Evolutionary conservation across 2,329 filamentous ascomycete species (phyloP).

Genomic region (Diaporthe amygdali): DNA sequence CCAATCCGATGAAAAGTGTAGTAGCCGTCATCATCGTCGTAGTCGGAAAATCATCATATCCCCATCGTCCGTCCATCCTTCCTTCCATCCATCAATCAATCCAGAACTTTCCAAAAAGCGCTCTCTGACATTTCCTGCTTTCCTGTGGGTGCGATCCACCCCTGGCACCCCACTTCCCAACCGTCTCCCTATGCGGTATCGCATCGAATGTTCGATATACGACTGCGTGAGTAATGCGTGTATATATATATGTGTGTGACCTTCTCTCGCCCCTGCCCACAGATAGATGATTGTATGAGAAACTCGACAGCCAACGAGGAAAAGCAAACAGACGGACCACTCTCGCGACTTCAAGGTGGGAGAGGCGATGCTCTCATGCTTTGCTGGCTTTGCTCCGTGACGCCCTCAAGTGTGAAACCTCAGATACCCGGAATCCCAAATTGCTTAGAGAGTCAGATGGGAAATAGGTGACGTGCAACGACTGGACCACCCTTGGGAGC

Average conservation of each 20-base stretch:
- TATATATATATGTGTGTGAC: not conserved
- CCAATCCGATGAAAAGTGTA: not conserved
- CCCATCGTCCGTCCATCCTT: not conserved
- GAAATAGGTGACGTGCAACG: not conserved
- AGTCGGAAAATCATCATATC: not conserved
- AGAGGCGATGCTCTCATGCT: constrained; percentile 10
- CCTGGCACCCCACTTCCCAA: not conserved
- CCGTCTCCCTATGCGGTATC: not conserved
- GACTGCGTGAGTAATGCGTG: not conserved
- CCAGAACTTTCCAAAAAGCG: constrained; percentile 3
- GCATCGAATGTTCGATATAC: not conserved
- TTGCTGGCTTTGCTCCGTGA: constrained; percentile 16
- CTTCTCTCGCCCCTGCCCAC: not conserved
- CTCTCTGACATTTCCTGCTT: not conserved
- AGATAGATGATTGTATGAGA: not conserved
- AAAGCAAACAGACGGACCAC: not conserved
- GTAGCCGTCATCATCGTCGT: not conserved
- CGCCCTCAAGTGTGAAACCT: not conserved
- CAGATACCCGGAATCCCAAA: not conserved
- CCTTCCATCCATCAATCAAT: not conserved
- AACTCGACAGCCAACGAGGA: not conserved
- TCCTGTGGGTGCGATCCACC: not conserved
- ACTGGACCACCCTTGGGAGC: too few relatives aligned
- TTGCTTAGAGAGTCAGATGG: not conserved
- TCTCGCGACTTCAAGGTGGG: not conserved